Base-by-base conservation (phyloP, 2,329 filamentous ascomycete genomes). In the Trichophyton mentagrophytes region DNA sequence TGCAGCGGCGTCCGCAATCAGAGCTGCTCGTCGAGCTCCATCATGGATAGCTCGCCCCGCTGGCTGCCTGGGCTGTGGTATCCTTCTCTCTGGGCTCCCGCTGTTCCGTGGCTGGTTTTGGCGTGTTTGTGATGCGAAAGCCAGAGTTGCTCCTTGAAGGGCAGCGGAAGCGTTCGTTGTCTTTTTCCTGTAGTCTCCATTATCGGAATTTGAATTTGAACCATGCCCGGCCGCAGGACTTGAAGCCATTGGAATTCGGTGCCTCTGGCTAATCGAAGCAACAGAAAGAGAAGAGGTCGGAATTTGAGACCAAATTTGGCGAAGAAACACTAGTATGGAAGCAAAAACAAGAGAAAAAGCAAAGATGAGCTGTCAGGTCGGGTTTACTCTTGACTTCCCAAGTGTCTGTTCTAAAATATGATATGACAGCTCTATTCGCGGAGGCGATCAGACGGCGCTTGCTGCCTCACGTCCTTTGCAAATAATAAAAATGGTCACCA, bases 61-160 rank as follows among this genome's bases (percentile, higher is more conserved):
- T 8, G 64, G 61, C 46, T 51, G 46, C 1, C 60, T 49, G 25
- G 59, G 58, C 11, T 38, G 9, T 63, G 66, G 68, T 33, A 66
- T 33, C 60, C 63, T 58, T 9, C 22, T 15, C 51, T 55, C 8
- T n/a, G 51, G 20, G 20, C 55, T 40, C 7, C 17, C 22, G 27
- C 22, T 57, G 17, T 20, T 42, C 20, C 20, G 36, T 13, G 9
- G 9, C 36, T 44, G 55, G n/a, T 44, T 40, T 36, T 57, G 55
- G 8, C 22, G 4, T 25, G 33, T 9, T n/a, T 25, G 33, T 64
- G 67, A 61, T 58, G 66, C 65, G 63, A 74, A 75, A 30, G 73
- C 73, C 22, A 70, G 65, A 30, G 70, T 69, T 59, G 73, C 73
- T 64, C 73, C 73, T 62, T 70, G 71, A 42, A 73, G 62, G 42